Evolutionary conservation across 139 green algal genomes (phyloP).

Genomic region (Astrephomene gubernaculifera): DNA sequence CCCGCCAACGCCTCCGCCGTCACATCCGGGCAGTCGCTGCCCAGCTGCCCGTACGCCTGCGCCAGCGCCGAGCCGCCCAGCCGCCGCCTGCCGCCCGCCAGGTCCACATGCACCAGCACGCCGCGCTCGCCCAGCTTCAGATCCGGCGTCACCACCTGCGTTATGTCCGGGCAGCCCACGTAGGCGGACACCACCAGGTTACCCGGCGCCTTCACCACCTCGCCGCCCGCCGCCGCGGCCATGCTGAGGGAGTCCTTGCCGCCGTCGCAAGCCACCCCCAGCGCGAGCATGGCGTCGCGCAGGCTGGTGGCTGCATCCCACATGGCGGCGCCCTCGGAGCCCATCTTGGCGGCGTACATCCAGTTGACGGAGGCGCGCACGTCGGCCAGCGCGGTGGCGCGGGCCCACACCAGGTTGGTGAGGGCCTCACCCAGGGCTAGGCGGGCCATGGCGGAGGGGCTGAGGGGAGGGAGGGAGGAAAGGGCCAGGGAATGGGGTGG

Average conservation of each 20-base stretch:
- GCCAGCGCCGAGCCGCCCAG: constrained; percentile 94
- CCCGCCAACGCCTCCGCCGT: constrained; percentile 71
- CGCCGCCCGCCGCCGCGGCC: constrained; percentile 86
- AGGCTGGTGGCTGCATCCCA: constrained; percentile 91
- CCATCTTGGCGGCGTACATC: constrained; percentile 99
- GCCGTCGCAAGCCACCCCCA: constrained; percentile 94
- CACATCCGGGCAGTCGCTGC: constrained; percentile 89
- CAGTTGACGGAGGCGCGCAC: constrained; percentile 98
- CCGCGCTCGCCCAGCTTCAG: constrained; percentile 80
- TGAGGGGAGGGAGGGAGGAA: background rate
- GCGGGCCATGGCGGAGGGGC: constrained; percentile 92
- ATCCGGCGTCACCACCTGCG: constrained; percentile 78
- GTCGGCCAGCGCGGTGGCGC: constrained; percentile 83
- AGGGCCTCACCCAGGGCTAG: constrained; percentile 95
- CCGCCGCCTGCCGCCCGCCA: constrained; percentile 74
- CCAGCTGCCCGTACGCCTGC: constrained; percentile 78
- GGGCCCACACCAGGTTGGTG: constrained; percentile 94
- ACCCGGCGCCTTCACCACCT: constrained; percentile 95
- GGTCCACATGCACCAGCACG: constrained; percentile 93
- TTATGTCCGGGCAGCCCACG: constrained; percentile 96
- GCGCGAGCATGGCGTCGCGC: constrained; percentile 86
- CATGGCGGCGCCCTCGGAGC: constrained; percentile 93
- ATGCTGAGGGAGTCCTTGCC: constrained; percentile 99
- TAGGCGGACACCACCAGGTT: constrained; percentile 97
- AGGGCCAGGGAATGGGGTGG: background rate